Conservation (phyloP, 352 stramenopile genomes). For the Albugo laibachii region DNA sequence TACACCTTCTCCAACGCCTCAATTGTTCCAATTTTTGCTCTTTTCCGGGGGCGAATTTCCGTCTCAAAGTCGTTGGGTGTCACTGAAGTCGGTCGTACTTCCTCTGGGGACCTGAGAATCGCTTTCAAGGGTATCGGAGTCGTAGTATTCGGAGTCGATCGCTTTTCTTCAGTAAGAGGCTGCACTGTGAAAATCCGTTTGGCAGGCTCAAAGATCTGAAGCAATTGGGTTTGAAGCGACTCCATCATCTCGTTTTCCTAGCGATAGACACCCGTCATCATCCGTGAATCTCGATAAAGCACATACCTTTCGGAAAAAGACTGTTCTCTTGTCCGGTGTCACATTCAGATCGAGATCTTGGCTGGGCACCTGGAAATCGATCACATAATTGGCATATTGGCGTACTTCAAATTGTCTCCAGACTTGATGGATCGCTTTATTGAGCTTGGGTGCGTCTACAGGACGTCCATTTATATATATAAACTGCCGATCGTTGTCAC, state of each 20-base stretch:
- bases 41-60: too few species aligned
- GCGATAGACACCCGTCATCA: not conserved
- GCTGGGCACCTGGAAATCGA: slow-evolving; percentile 80
- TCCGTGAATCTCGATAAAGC: not conserved
- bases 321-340: slow-evolving; percentile 92
- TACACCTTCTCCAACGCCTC: too few species aligned
- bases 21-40: too few species aligned
- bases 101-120: too few species aligned
- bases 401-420: slow-evolving; percentile 84
- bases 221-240: slow-evolving; percentile 30
- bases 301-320: slow-evolving; percentile 65
- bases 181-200: slow-evolving; percentile 40
- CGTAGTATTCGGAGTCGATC: too few species aligned
- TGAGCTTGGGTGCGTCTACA: slow-evolving; percentile 84
- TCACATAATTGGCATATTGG: slow-evolving; percentile 86
- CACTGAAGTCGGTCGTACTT: too few species aligned
- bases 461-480: slow-evolving; percentile 92
- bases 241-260: slow-evolving; percentile 40
- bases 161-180: slow-evolving; percentile 7
- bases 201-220: slow-evolving; percentile 38
- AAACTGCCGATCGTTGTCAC: slow-evolving; percentile 86
- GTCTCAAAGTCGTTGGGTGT: too few species aligned
- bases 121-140: too few species aligned
- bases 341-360: slow-evolving; percentile 92
- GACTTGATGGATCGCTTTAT: slow-evolving; percentile 69